Percentiles rank a stretch among this genome's conserved stretches.
Conservation (phyloP, 768 basidiomycete species). For the Boletus coccyginus region DNA sequence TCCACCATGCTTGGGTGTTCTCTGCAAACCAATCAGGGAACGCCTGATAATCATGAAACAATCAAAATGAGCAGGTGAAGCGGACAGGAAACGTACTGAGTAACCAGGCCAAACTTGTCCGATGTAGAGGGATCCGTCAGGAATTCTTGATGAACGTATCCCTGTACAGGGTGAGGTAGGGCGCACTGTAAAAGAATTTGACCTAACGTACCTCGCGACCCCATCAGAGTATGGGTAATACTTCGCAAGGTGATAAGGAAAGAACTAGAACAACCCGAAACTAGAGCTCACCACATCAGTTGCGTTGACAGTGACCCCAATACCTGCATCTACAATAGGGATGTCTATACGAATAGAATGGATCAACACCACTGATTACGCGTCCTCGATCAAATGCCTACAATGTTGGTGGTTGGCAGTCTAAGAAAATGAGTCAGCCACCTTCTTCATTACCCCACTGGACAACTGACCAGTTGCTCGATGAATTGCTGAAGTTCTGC, state of each 20-base stretch:
- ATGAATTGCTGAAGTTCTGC: constrained; percentile 55
- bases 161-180: constrained; percentile 31
- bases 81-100: constrained; percentile 40
- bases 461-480: constrained; percentile 46
- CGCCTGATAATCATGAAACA: constrained; percentile 30
- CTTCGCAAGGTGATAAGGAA: constrained; percentile 31
- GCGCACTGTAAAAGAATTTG: neutral
- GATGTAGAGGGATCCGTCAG: constrained; percentile 66
- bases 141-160: constrained; percentile 73
- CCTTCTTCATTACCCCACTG: neutral
- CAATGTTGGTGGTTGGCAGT: constrained; percentile 30
- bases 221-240: constrained; percentile 69
- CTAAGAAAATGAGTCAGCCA: constrained; percentile 12
- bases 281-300: constrained; percentile 55
- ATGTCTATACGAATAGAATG: constrained; percentile 43
- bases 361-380: neutral
- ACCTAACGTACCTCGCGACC: constrained; percentile 44
- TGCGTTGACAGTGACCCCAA: constrained; percentile 53
- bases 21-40: constrained; percentile 63
- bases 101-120: constrained; percentile 81
- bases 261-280: neutral
- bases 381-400: constrained; percentile 4
- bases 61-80: neutral
- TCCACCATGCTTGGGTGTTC: constrained; percentile 58
- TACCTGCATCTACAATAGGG: constrained; percentile 67